Conservation (phyloP, 768 basidiomycete species). For the Pleurotus ostreatus region DNA sequence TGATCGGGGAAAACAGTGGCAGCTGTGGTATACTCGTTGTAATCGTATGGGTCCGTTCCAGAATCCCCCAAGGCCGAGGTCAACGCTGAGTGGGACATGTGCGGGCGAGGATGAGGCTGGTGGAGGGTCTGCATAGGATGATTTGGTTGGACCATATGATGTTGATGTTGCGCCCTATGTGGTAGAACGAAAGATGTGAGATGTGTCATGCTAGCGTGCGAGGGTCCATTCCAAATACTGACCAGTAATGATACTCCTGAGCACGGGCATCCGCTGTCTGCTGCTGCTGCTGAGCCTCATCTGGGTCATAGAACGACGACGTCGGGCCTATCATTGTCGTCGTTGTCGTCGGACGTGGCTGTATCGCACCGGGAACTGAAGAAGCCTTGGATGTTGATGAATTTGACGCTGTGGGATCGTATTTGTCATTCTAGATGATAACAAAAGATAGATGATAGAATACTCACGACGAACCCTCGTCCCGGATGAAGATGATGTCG, state of each 20-base stretch:
- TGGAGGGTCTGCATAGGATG: not conserved
- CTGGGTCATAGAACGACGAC: conserved; percentile 50
- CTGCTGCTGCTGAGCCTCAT: conserved; percentile 22
- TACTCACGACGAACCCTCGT: conserved; percentile 3
- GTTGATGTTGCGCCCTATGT: conserved; percentile 3
- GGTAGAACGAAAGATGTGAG: not conserved
- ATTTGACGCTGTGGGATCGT: conserved; percentile 1
- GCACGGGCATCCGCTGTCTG: conserved; percentile 15
- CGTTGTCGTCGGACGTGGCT: not conserved
- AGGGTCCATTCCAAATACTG: not conserved
- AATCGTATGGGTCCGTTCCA: conserved; percentile 1
- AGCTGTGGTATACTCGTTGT: not conserved
- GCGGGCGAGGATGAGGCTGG: not conserved
- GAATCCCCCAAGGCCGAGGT: not conserved
- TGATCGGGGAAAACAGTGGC: not conserved
- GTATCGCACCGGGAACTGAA: not conserved
- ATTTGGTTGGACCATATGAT: not conserved
- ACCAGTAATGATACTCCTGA: conserved; percentile 41
- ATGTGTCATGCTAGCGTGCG: conserved; percentile 1
- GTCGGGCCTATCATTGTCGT: conserved; percentile 51
- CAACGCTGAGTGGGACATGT: conserved; percentile 1
- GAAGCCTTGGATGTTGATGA: conserved; percentile 1
- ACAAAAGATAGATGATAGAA: not conserved
- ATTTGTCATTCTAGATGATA: conserved; percentile 4
- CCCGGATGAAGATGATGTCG: conserved; percentile 8